These are phyloP conservation scores for Pyronema omphalodes DNA, from an alignment of 495 filamentous ascomycete species.

Conservation along the genomic window DNA sequence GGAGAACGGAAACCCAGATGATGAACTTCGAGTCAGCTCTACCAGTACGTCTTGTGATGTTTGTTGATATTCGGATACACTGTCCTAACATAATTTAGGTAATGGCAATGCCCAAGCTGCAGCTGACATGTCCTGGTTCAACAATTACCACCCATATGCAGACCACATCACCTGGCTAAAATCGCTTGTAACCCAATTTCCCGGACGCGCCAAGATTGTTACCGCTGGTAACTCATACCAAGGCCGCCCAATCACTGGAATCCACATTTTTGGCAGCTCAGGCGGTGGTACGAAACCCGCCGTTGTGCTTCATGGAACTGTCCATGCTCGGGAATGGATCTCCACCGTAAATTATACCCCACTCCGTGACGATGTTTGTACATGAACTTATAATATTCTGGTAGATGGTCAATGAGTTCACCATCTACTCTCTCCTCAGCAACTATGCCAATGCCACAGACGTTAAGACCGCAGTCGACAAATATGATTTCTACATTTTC, in stretches of 20 bases:
- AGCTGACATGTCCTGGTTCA: constrained; percentile 33
- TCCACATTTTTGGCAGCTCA: constrained; percentile 38
- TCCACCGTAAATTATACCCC: constrained; percentile 23
- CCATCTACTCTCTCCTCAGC: constrained; percentile 35
- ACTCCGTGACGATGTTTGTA: neutral
- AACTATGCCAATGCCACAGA: constrained; percentile 29
- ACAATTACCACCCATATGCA: constrained; percentile 37
- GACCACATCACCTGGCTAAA: constrained; percentile 37
- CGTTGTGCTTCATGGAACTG: constrained; percentile 41
- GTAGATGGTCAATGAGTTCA: constrained; percentile 29
- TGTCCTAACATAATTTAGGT: constrained; percentile 1
- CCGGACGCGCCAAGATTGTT: constrained; percentile 36
- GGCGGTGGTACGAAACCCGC: constrained; percentile 39
- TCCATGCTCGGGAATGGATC: constrained; percentile 50
- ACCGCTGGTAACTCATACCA: constrained; percentile 33
- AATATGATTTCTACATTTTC: constrained; percentile 45
- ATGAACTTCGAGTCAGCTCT: neutral
- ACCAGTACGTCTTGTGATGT: neutral
- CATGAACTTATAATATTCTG: neutral
- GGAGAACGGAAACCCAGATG: constrained; percentile 18
- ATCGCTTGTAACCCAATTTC: constrained; percentile 32
- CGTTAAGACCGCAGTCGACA: constrained; percentile 32
- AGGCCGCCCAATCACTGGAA: constrained; percentile 36
- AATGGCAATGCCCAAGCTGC: constrained; percentile 9
- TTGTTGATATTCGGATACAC: constrained; percentile 12